Conservation (phyloP, 768 basidiomycete species). For the Lentinula sp. region DNA sequence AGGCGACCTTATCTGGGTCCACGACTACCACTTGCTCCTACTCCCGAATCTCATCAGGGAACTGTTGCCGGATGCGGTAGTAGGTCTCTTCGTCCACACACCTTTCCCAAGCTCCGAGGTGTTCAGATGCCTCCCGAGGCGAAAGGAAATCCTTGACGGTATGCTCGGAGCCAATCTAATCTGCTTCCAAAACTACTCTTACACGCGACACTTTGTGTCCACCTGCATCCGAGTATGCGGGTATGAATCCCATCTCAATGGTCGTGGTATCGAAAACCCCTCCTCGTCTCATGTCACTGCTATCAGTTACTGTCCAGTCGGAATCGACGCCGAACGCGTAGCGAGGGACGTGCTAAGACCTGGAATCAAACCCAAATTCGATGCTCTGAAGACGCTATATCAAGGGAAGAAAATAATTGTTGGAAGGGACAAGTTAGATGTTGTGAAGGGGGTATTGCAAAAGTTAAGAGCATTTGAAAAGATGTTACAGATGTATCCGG, state of each 20-base stretch:
- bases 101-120: constrained; percentile 97
- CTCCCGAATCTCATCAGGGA: constrained; percentile 81
- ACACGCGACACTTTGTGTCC: constrained; percentile 90
- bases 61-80: constrained; percentile 56
- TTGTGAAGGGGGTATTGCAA: constrained; percentile 97
- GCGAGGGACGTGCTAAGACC: constrained; percentile 72
- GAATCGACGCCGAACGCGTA: constrained; percentile 89
- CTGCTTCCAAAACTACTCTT: constrained; percentile 97
- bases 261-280: constrained; percentile 73
- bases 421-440: constrained; percentile 94
- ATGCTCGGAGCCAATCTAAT: constrained; percentile 97
- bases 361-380: constrained; percentile 86
- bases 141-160: constrained; percentile 92
- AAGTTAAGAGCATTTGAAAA: constrained; percentile 98
- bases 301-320: constrained; percentile 90
- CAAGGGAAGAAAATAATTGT: constrained; percentile 98
- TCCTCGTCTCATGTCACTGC: constrained; percentile 63
- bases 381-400: constrained; percentile 77
- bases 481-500: constrained; percentile 86
- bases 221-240: constrained; percentile 96
- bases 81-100: constrained; percentile 95
- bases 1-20: constrained; percentile 92
- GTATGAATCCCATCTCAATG: constrained; percentile 62
- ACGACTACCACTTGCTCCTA: constrained; percentile 94
- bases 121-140: constrained; percentile 88